Percentiles rank a stretch among this genome's conserved stretches.
These are phyloP conservation scores for Apiospora sp. DNA, from an alignment of 2,329 filamentous ascomycete species.

Conservation along the genomic window DNA sequence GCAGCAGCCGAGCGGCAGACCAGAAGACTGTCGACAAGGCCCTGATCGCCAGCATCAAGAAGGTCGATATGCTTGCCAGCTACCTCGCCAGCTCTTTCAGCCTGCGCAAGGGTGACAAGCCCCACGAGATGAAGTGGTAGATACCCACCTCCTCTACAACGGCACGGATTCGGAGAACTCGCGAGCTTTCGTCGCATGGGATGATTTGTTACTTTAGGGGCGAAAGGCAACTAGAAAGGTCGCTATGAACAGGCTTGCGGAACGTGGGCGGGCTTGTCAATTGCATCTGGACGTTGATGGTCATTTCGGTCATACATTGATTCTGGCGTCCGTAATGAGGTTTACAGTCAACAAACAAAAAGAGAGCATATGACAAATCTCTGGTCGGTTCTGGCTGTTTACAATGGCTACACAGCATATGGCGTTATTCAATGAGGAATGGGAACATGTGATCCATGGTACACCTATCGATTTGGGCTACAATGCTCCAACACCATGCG, in stretches of 20 bases:
- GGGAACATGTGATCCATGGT: conserved; percentile 25
- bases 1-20: conserved; percentile 90
- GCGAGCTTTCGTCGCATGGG: conserved; percentile 20
- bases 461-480: conserved; percentile 10
- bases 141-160: conserved; percentile 40
- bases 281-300: conserved; percentile 71
- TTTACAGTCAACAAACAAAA: conserved; percentile 61
- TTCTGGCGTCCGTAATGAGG: conserved; percentile 72
- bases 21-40: conserved; percentile 99
- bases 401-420: conserved; percentile 23
- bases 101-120: conserved; percentile 99
- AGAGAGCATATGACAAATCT: conserved; percentile 24
- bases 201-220: conserved; percentile 36
- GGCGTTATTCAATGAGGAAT: conserved; percentile 23
- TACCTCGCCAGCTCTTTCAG: conserved; percentile 97
- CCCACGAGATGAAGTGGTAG: conserved; percentile 99
- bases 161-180: conserved; percentile 20
- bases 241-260: conserved; percentile 45
- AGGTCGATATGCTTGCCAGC: conserved; percentile 90
- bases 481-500: neutral
- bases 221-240: conserved; percentile 46
- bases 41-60: conserved; percentile 95
- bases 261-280: conserved; percentile 66
- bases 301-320: conserved; percentile 69
- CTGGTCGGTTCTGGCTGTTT: conserved; percentile 21